A percentile compares a stretch with the other conserved stretches of the same genome.
Evolutionary conservation across 1,284 basidiomycete species (phyloP).

Genomic region (Ustilago vetiveriae): DNA sequence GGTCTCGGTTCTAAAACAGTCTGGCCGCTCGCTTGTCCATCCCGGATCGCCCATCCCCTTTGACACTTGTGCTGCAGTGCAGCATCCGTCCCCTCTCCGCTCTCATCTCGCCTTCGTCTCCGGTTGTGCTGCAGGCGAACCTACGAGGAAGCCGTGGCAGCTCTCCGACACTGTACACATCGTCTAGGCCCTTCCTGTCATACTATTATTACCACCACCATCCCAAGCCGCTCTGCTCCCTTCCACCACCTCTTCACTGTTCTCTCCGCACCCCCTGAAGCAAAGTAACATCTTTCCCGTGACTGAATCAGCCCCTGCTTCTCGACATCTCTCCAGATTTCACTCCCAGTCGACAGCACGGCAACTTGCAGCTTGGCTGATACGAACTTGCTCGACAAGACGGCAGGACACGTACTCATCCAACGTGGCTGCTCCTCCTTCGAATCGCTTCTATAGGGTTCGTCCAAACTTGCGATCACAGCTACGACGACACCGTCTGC

Average conservation of each 20-base stretch:
- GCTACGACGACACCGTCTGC: no score
- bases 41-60: background rate
- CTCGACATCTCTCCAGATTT: no score
- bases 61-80: background rate
- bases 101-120: background rate
- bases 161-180: background rate
- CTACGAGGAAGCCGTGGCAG: background rate
- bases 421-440: no score
- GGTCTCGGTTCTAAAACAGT: background rate
- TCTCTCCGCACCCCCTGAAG: background rate
- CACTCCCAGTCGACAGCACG: no score
- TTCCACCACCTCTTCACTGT: background rate
- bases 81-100: no score
- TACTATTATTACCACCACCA: background rate
- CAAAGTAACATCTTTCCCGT: no score
- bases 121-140: background rate
- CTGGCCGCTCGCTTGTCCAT: background rate
- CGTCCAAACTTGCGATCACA: no score
- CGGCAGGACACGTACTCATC: no score
- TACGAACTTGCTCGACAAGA: no score
- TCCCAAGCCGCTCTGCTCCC: background rate
- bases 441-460: no score
- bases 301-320: no score
- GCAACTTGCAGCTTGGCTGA: no score
- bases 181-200: background rate